Conservation (phyloP, 169 alveolate species). For the Cryptosporidium ubiquitum region DNA sequence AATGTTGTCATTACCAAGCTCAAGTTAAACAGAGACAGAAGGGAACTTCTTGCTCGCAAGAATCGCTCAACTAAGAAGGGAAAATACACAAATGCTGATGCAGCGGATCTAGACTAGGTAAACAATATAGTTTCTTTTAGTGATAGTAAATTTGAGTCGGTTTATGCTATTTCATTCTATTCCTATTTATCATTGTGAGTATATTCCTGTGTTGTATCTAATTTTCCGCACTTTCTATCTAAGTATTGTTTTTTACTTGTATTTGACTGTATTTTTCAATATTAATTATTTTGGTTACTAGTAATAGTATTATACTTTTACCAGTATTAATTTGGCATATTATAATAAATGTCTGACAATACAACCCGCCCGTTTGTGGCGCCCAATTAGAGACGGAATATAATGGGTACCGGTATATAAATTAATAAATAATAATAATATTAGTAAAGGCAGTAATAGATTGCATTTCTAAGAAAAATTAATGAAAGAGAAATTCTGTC, state of each 20-base stretch:
- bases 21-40: conserved; percentile 94
- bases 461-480: not conserved
- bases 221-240: not conserved
- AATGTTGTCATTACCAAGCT: conserved; percentile 95
- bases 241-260: not conserved
- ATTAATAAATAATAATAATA: not conserved
- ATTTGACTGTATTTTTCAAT: too few species aligned
- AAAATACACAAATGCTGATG: conserved; percentile 78
- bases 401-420: not conserved
- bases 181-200: not conserved
- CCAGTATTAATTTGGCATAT: too few species aligned
- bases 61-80: conserved; percentile 82
- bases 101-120: conserved; percentile 48
- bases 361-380: not conserved
- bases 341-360: not conserved
- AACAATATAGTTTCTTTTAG: conserved; percentile 17
- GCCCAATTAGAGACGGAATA: conserved; percentile 26
- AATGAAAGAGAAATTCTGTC: conserved; percentile 7
- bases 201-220: not conserved
- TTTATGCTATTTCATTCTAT: not conserved
- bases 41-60: conserved; percentile 91
- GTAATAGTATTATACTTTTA: not conserved
- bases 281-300: too few species aligned
- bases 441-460: not conserved
- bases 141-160: conserved; percentile 18